Percentiles rank a stretch among this genome's conserved stretches.
phyloP scores from a whole-genome alignment of 169 alveolate genomes.

The Eimeria sp. region DNA sequence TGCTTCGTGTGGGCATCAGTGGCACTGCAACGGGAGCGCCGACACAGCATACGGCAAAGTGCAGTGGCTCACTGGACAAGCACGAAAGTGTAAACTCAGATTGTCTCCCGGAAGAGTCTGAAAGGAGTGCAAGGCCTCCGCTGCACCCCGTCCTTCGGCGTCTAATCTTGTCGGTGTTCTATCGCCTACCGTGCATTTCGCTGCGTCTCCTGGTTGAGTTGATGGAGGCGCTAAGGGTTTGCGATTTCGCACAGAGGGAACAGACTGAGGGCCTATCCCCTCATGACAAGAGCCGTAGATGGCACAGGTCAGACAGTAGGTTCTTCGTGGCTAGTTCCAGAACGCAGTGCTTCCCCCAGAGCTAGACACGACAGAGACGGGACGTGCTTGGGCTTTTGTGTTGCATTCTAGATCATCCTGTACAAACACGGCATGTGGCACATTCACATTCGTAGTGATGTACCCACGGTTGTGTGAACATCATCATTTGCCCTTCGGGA shows the following conservation, averaged over 20 bases:
- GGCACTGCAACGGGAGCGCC: slow-evolving; percentile 7
- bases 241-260: slow-evolving; percentile 24
- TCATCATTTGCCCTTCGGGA: neutral
- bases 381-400: too few relatives aligned
- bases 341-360: neutral
- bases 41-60: neutral
- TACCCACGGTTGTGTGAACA: too few relatives aligned
- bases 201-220: slow-evolving; percentile 46
- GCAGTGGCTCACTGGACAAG: neutral
- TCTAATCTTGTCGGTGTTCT: slow-evolving; percentile 19
- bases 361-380: neutral
- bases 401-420: too few relatives aligned
- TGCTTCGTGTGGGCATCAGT: neutral
- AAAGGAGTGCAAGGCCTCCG: slow-evolving; percentile 19
- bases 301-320: slow-evolving; percentile 25
- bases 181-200: slow-evolving; percentile 45
- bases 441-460: too few relatives aligned
- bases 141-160: slow-evolving; percentile 49
- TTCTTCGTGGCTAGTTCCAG: neutral
- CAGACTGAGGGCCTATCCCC: slow-evolving; percentile 7
- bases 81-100: neutral
- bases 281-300: slow-evolving; percentile 47
- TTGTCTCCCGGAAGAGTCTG: neutral
- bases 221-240: slow-evolving; percentile 29
- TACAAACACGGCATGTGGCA: too few relatives aligned